Evolutionary conservation across 129 eudicot genomes (phyloP), one percentile per base, ranked within the genome.

Genomic region (Daucus carota): DNA sequence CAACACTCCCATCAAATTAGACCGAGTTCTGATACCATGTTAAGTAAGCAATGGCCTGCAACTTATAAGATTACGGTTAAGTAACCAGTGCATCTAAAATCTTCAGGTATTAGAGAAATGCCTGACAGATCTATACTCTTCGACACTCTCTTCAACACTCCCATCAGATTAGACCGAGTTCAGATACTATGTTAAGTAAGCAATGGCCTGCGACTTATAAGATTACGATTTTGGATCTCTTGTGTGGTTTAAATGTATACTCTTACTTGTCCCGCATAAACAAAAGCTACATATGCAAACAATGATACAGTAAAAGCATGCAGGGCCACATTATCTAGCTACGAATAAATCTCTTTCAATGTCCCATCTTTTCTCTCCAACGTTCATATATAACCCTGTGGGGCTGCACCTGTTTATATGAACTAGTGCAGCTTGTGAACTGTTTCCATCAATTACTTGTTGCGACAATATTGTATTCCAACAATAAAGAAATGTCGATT

Each of bases 321-420:
- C 42, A 66, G 26, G 73, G 42, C 42, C 73, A 40, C 45, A 69
- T 69, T 57, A 57, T 57, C 65, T n/a, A 57, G 31, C 65, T 57
- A 57, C 22, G 10, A n/a, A 57, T 57, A 8, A 36, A 69, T 33
- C 29, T 69, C 28, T 69, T 31, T 36, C 43, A 18, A 10, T 33
- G 73, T 69, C 41, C 31, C 28, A 38, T 69, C 73, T 69, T 69
- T 36, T 69, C 73, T 32, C 46, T 33, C 73, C 43, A 68, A 40
- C 2, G 45, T 68, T 69, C 73, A 69, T n/a, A n/a, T n/a, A n/a
- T 3, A 40, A 36, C 29, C 13, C 46, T 34, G 73, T 57, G 65
- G 65, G 65, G 65, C 32, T 57, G 31, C 9, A 22, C 12, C 8
- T 7, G 63, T 54, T 22, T 54, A 2, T 8, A 54, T 54, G 31